These are phyloP conservation scores for Phytophthora nicotianae DNA, from an alignment of 352 stramenopile genomes.

Conservation along the genomic window DNA sequence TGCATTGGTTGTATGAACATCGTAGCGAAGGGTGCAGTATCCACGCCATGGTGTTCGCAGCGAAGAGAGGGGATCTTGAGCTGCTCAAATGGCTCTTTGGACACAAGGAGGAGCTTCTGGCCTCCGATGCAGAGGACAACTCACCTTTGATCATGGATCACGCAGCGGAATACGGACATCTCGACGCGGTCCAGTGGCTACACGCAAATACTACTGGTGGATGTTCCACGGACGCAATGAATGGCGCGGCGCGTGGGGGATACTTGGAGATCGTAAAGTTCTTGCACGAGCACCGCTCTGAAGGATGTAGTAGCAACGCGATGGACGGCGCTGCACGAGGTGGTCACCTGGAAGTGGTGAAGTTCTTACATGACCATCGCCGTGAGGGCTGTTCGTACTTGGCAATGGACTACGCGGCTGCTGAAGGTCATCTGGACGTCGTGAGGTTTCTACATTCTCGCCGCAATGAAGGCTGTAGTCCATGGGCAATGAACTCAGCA, in stretches of 20 bases:
- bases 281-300: conserved; percentile 39
- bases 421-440: conserved; percentile 30
- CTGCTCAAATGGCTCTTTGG: conserved; percentile 39
- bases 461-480: conserved; percentile 32
- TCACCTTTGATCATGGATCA: conserved; percentile 42
- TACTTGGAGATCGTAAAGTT: conserved; percentile 43
- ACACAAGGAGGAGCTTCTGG: conserved; percentile 22
- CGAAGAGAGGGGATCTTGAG: conserved; percentile 33
- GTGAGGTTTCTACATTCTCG: conserved; percentile 32
- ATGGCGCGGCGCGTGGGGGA: conserved; percentile 32
- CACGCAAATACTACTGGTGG: conserved; percentile 29
- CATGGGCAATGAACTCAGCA: conserved; percentile 35
- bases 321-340: conserved; percentile 36
- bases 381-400: conserved; percentile 32
- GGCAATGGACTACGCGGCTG: conserved; percentile 37
- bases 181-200: conserved; percentile 45
- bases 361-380: conserved; percentile 37
- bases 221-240: conserved; percentile 34
- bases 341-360: conserved; percentile 34
- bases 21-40: conserved; percentile 35
- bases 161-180: conserved; percentile 37
- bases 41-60: conserved; percentile 40
- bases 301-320: conserved; percentile 36
- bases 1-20: conserved; percentile 39
- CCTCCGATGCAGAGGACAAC: conserved; percentile 10